Percentiles rank a stretch among this genome's conserved stretches.
Evolutionary conservation across 352 stramenopile genomes (phyloP).

Genomic region (Paralagenidium karlingii): DNA sequence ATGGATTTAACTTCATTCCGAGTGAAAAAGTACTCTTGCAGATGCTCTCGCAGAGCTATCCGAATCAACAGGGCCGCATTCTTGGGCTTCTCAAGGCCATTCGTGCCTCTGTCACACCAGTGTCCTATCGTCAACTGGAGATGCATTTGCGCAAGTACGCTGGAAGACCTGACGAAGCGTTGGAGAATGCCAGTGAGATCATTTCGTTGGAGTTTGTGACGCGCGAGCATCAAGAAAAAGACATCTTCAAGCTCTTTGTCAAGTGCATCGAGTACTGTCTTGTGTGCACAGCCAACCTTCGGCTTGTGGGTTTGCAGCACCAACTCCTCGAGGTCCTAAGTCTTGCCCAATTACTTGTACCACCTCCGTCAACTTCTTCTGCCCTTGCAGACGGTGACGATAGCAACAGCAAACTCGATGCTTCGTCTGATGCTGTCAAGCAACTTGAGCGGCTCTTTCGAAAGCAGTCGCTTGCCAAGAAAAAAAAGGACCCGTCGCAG

Average conservation of each 20-base stretch:
- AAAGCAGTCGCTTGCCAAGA: too few relatives aligned
- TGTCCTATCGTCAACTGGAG: conserved; percentile 63
- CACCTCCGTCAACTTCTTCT: too few relatives aligned
- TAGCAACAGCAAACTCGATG: too few relatives aligned
- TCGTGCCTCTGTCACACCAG: conserved; percentile 28
- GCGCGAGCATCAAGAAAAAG: conserved; percentile 25
- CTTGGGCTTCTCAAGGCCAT: conserved; percentile 34
- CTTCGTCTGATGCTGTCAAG: too few relatives aligned
- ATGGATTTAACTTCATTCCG: conserved; percentile 50
- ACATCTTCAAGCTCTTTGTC: conserved; percentile 23
- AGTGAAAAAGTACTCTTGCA: conserved; percentile 30
- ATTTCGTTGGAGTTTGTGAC: conserved; percentile 31
- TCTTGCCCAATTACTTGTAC: too few relatives aligned
- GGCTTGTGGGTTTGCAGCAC: conserved; percentile 25
- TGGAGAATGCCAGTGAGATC: conserved; percentile 37
- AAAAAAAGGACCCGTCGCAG: too few relatives aligned
- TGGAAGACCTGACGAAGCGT: conserved; percentile 51
- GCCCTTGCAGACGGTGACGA: too few relatives aligned
- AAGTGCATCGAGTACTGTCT: conserved; percentile 19
- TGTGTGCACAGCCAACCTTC: conserved; percentile 44
- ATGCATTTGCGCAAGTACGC: conserved; percentile 59
- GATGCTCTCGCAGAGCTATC: conserved; percentile 41
- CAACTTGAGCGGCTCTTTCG: too few relatives aligned
- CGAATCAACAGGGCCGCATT: conserved; percentile 60
- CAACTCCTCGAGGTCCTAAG: conserved; percentile 38